Conservation (phyloP, 2,329 filamentous ascomycete genomes). For the Fusarium fracticaudum region DNA sequence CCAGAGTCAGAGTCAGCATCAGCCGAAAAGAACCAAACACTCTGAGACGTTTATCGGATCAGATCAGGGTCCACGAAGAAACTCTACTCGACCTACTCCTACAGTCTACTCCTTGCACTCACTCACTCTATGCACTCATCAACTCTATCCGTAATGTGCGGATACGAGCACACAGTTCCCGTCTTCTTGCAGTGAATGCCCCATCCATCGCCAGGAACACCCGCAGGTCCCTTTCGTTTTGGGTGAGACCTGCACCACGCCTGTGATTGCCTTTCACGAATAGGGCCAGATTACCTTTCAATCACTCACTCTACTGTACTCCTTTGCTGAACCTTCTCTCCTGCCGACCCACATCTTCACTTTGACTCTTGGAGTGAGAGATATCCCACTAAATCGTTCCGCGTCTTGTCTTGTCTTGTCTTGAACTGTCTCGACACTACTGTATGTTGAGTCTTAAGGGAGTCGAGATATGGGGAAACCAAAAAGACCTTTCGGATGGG, state of each 20-base stretch:
- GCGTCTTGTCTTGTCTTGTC: slow-evolving; percentile 2
- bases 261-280: slow-evolving; percentile 27
- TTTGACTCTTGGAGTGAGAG: neutral
- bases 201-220: slow-evolving; percentile 27
- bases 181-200: neutral
- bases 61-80: slow-evolving; percentile 15
- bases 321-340: slow-evolving; percentile 6
- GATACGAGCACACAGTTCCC: neutral
- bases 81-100: neutral
- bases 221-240: slow-evolving; percentile 21
- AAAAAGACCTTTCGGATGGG: slow-evolving; percentile 18
- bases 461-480: slow-evolving; percentile 18
- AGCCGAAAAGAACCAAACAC: neutral
- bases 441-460: slow-evolving; percentile 12
- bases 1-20: neutral
- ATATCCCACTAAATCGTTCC: neutral
- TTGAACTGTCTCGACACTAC: neutral
- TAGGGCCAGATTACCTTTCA: slow-evolving; percentile 17
- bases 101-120: neutral
- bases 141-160: neutral
- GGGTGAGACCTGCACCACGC: slow-evolving; percentile 37
- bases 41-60: slow-evolving; percentile 13
- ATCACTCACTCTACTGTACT: neutral
- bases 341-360: slow-evolving; percentile 35
- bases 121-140: neutral